These are phyloP conservation scores for Psilocybe azurescens DNA, from an alignment of 768 basidiomycete species.

Conservation along the genomic window DNA sequence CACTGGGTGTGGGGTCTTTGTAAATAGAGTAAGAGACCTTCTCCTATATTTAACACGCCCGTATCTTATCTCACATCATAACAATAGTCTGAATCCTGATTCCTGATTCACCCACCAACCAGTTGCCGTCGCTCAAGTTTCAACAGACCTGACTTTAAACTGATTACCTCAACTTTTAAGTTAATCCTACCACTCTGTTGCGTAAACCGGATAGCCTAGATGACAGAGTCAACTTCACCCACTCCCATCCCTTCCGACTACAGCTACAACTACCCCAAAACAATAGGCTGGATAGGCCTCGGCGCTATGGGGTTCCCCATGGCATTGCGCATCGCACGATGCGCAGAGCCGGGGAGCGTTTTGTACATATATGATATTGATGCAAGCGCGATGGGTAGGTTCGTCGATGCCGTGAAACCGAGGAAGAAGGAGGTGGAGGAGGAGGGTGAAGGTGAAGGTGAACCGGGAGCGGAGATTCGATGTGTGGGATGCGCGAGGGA, in stretches of 20 bases:
- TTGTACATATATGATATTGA: conserved; percentile 44
- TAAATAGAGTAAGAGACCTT: no score
- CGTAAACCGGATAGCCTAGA: no score
- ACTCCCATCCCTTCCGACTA: not conserved
- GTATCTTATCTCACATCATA: no score
- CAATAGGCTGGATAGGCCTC: conserved; percentile 45
- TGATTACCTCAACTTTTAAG: no score
- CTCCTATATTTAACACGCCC: no score
- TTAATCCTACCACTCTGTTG: no score
- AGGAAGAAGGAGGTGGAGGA: not conserved
- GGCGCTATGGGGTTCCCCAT: conserved; percentile 53
- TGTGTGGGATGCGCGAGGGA: conserved; percentile 35
- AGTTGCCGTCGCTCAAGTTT: no score
- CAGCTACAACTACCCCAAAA: conserved; percentile 12
- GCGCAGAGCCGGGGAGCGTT: conserved; percentile 28
- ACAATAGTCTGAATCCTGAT: no score
- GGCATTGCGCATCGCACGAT: conserved; percentile 40
- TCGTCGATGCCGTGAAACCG: conserved; percentile 23
- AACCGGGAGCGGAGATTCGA: conserved; percentile 16
- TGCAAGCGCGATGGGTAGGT: conserved; percentile 28
- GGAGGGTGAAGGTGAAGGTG: conserved; percentile 8
- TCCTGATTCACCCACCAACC: no score
- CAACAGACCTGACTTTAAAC: no score
- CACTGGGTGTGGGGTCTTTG: no score
- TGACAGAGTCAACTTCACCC: no score